Evolutionary conservation across 2,329 filamentous ascomycete species (phyloP).

Genomic region (Basipetospora sp.): DNA sequence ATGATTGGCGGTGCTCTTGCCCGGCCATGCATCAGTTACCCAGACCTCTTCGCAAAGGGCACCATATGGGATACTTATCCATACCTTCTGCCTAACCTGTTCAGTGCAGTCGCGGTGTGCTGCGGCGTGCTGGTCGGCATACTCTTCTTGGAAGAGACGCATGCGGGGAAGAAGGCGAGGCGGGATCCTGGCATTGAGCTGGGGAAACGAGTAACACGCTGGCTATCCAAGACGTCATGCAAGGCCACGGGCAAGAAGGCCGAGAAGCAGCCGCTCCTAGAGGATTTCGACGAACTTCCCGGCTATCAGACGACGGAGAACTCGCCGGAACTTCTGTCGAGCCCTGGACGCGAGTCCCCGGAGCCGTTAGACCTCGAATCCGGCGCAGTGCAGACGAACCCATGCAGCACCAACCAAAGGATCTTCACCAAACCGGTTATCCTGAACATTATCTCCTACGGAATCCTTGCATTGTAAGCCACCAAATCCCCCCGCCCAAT

Average conservation of each 20-base stretch:
- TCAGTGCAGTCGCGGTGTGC: slow-evolving; percentile 66
- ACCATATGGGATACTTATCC: slow-evolving; percentile 76
- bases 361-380: slow-evolving; percentile 20
- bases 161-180: slow-evolving; percentile 62
- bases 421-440: slow-evolving; percentile 76
- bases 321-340: slow-evolving; percentile 31
- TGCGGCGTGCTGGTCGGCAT: slow-evolving; percentile 65
- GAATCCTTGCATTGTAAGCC: slow-evolving; percentile 82
- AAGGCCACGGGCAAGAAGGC: slow-evolving; percentile 22
- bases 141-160: slow-evolving; percentile 87
- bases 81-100: slow-evolving; percentile 83
- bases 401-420: slow-evolving; percentile 17
- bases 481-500: too few species aligned
- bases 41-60: slow-evolving; percentile 52
- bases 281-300: slow-evolving; percentile 47
- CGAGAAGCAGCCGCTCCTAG: slow-evolving; percentile 49
- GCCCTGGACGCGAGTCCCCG: slow-evolving; percentile 15
- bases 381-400: too few species aligned
- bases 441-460: slow-evolving; percentile 77
- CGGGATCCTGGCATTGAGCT: slow-evolving; percentile 63
- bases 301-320: slow-evolving; percentile 51
- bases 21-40: slow-evolving; percentile 71
- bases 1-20: slow-evolving; percentile 83
- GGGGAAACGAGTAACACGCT: slow-evolving; percentile 52
- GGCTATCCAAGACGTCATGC: slow-evolving; percentile 22